Conservation (phyloP, 2,329 filamentous ascomycete genomes). For the Fusarium anthophilum region DNA sequence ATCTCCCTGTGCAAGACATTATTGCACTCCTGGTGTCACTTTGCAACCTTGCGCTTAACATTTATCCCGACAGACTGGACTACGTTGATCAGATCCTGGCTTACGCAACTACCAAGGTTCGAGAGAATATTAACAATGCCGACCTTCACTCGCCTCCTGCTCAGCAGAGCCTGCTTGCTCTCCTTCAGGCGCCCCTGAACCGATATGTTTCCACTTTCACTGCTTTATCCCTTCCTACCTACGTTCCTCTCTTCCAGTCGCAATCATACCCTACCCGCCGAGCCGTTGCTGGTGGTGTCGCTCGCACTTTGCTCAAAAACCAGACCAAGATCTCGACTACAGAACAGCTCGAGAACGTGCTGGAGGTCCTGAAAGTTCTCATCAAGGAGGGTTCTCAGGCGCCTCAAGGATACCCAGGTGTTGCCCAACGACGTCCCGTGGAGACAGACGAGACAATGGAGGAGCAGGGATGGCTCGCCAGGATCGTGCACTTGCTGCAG, state of each 20-base stretch:
- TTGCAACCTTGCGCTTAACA: constrained; percentile 91
- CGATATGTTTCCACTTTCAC: constrained; percentile 95
- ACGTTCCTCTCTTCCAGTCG: constrained; percentile 86
- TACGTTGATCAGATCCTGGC: constrained; percentile 95
- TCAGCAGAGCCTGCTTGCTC: constrained; percentile 87
- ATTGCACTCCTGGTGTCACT: constrained; percentile 95
- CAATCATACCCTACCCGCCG: constrained; percentile 93
- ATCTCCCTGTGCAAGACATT: constrained; percentile 92
- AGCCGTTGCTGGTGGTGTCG: constrained; percentile 89
- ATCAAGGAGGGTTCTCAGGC: constrained; percentile 92
- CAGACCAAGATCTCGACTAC: constrained; percentile 81
- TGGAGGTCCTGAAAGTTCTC: constrained; percentile 88
- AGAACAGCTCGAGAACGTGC: constrained; percentile 84
- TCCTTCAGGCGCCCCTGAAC: constrained; percentile 90
- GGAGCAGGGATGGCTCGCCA: constrained; percentile 95
- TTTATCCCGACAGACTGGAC: constrained; percentile 91
- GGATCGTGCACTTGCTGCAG: constrained; percentile 88
- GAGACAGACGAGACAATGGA: constrained; percentile 98
- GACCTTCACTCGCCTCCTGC: constrained; percentile 89
- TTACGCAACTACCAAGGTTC: constrained; percentile 86
- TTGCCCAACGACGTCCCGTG: constrained; percentile 75
- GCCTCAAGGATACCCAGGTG: constrained; percentile 84
- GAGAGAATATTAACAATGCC: constrained; percentile 91
- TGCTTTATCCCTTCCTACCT: constrained; percentile 91
- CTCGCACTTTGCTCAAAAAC: constrained; percentile 82